Base-by-base conservation (phyloP, 176 grass and related monocot species). In the Carex scoparia region DNA sequence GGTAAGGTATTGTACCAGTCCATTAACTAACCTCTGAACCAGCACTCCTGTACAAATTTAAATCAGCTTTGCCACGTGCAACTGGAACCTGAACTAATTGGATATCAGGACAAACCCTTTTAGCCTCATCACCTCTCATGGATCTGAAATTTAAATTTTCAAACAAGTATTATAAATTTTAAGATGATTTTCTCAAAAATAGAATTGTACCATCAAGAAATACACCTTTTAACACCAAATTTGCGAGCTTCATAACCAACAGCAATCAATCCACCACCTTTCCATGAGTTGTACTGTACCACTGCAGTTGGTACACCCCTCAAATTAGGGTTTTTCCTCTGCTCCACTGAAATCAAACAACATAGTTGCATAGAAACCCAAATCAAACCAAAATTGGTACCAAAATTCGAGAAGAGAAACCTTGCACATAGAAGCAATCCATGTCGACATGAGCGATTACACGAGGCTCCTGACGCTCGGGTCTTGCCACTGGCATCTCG, bases 361-460 rank as follows among this genome's bases (percentile, higher is more conserved):
- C 33, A 18, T 68, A 55, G 4, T 82, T 31, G 10, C 7, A 55
- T 31, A 53, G 40, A 68, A 51, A 83, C 81, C n/a, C 60, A 64
- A 54, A 83, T 55, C 38, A 61, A 37, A 46, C 46, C 18, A 48
- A 73, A 1, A 48, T 23, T 46, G 44, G 46, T 0, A 49, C 69
- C 40, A 73, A 27, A 73, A 57, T 31, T 57, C 6, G 9, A 77
- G 9, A 77, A 32, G 15, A 53, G 32, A 58, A 18, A 92, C 96
- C 96, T 98, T 98, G 96, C 71, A 95, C 93, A 80, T 98, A 98
- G 93, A 98, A 98, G 85, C 96, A 98, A 48, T 98, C 93, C 89
- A 98, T 86, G 91, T 94, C 93, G 27, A 98, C 91, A 35, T 98
- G 96, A 19, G 93, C 93, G 63, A 98, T 94, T 63, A 98, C 91